Evolutionary conservation across 768 basidiomycete species (phyloP).

Genomic region (Boletus subcaerulescens): DNA sequence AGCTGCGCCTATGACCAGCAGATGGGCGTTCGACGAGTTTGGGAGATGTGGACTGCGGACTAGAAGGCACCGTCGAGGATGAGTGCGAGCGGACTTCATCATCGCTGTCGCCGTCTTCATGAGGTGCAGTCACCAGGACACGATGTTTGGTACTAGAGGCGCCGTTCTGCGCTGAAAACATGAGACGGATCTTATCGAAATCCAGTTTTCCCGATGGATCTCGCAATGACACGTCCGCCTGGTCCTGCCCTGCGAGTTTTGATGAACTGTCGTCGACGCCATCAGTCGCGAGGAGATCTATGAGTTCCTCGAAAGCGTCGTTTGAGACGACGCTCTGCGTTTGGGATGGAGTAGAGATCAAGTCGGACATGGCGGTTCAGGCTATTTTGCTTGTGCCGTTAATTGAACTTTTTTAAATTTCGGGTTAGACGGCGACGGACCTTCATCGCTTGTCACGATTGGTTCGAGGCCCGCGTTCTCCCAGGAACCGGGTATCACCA

Average conservation of each 20-base stretch:
- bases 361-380: constrained; percentile 17
- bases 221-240: constrained; percentile 13
- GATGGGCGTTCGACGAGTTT: not conserved
- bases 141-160: not conserved
- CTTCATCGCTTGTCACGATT: too few relatives aligned
- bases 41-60: constrained; percentile 17
- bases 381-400: too few relatives aligned
- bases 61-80: constrained; percentile 9
- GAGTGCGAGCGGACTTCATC: constrained; percentile 13
- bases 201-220: constrained; percentile 31
- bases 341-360: constrained; percentile 24
- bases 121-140: not conserved
- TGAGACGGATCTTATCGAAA: constrained; percentile 29
- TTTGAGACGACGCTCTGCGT: constrained; percentile 15
- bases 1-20: constrained; percentile 19
- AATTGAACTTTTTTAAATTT: too few relatives aligned
- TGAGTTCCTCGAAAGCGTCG: constrained; percentile 26
- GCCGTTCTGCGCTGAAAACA: constrained; percentile 22
- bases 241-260: not conserved
- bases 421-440: too few relatives aligned
- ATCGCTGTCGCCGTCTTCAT: constrained; percentile 16
- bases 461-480: too few relatives aligned
- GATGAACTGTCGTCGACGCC: constrained; percentile 15
- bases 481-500: too few relatives aligned
- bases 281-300: constrained; percentile 31